Base-by-base conservation (phyloP, 176 grass and related monocot genomes). In the Ensete glaucum region DNA sequence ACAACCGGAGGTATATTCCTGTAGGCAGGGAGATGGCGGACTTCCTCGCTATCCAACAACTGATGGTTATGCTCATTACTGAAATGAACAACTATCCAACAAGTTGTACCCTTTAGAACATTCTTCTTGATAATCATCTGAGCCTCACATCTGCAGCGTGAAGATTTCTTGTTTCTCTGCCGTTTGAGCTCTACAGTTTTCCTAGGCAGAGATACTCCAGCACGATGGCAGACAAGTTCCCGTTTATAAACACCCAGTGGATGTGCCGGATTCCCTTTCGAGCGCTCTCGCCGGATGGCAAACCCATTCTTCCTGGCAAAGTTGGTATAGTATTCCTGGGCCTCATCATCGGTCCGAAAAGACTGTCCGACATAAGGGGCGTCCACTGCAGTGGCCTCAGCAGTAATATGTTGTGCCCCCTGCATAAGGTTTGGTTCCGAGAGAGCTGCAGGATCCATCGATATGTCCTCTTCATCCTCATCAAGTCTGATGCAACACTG, bases 91-190 rank as follows among this genome's bases (percentile, higher is more conserved):
- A 84, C 81, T 21, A 80, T 68, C 85, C 85, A 88, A 81, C 76
- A 69, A 0, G 58, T 66, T 53, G 51, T 50, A 54, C 64, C 81
- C 54, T 74, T 67, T 11, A 52, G 80, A 1, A 67, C 63, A 76
- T 54, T 84, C 71, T 87, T 88, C 66, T 81, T 88, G 8, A 88
- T 83, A 43, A 88, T 82, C 85, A 88, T 84, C 58, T 88, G 85
- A 25, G 85, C 85, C 16, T 81, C 81, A 49, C 85, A 84, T 53
- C 79, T 79, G 77, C 85, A 88, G 19, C 78, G 78, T 12, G 76
- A 82, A 15, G 81, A 82, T 52, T 88, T 88, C 51, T 81, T 88
- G 52, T 82, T 87, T 59, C 73, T 88, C 8, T 77, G 76, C 10
- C 77, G 26, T 74, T 88, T 88, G n/a, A 73, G 29, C 26, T 87